Conservation (phyloP, 495 filamentous ascomycete genomes). For the Podospora australis region DNA sequence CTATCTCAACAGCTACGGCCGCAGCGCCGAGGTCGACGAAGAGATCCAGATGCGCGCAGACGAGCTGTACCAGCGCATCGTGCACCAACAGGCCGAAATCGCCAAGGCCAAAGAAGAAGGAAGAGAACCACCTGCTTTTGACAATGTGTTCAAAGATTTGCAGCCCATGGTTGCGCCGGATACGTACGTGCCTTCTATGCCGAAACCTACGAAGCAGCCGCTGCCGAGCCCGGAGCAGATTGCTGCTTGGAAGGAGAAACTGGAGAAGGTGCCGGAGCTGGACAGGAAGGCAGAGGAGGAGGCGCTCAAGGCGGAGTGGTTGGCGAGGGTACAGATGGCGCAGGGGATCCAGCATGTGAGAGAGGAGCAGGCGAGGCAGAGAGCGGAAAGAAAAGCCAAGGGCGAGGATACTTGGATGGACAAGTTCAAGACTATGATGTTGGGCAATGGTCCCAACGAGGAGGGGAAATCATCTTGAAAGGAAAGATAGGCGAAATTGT, state of each 20-base stretch:
- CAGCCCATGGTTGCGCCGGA: slow-evolving; percentile 7
- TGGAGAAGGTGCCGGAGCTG: slow-evolving; percentile 53
- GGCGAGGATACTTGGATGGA: slow-evolving; percentile 50
- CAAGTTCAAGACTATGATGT: slow-evolving; percentile 26
- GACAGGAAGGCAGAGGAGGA: slow-evolving; percentile 62
- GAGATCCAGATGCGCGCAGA: slow-evolving; percentile 94
- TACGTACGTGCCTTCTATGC: slow-evolving; percentile 11
- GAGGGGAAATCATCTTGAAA: slow-evolving; percentile 1
- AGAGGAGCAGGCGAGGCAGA: slow-evolving; percentile 50
- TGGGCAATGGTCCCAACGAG: no score
- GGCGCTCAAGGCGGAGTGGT: slow-evolving; percentile 54
- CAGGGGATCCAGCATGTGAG: slow-evolving; percentile 48
- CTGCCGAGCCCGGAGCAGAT: slow-evolving; percentile 30
- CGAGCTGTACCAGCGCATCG: slow-evolving; percentile 76
- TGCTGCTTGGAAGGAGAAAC: slow-evolving; percentile 43
- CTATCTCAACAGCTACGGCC: slow-evolving; percentile 64
- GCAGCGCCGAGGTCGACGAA: slow-evolving; percentile 68
- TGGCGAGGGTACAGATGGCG: slow-evolving; percentile 50
- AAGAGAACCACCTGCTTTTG: slow-evolving; percentile 41
- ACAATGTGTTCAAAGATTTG: slow-evolving; percentile 32
- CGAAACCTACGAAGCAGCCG: slow-evolving; percentile 4
- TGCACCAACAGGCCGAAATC: slow-evolving; percentile 64
- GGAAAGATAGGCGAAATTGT: background rate
- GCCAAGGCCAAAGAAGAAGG: slow-evolving; percentile 62
- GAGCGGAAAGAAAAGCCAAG: slow-evolving; percentile 52